Percentiles rank a stretch among this genome's conserved stretches.
These are phyloP conservation scores for Prunus padus DNA, from an alignment of 306 rosid genomes.

Conservation along the genomic window DNA sequence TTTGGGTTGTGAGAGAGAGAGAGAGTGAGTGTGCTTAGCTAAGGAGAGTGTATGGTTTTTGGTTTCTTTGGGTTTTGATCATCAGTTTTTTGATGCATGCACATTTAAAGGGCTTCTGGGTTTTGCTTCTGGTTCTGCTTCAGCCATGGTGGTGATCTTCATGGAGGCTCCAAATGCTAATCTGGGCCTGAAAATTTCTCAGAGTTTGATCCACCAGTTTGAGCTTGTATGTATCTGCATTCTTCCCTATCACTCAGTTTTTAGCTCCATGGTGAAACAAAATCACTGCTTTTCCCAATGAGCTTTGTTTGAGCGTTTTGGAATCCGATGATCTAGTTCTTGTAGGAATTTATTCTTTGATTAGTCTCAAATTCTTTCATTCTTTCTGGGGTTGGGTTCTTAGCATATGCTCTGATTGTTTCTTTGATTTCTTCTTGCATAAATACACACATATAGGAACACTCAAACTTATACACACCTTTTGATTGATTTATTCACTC, in stretches of 20 bases:
- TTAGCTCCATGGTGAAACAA: conserved; percentile 28
- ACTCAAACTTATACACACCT: conserved; percentile 39
- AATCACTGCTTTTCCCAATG: conserved; percentile 44
- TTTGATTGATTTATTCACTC: conserved; percentile 49
- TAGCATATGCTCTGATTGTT: conserved; percentile 30
- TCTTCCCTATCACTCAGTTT: conserved; percentile 31
- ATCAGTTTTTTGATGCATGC: conserved; percentile 31
- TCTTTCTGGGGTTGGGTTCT: conserved; percentile 51
- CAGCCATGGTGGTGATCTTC: conserved; percentile 46
- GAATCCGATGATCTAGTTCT: conserved; percentile 97
- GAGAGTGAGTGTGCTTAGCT: neutral
- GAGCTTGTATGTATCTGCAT: conserved; percentile 63
- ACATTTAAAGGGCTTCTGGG: conserved; percentile 35
- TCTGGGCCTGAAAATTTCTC: conserved; percentile 55
- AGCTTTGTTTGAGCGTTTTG: conserved; percentile 55
- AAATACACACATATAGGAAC: conserved; percentile 56
- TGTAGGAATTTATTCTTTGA: conserved; percentile 36
- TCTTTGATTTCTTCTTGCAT: conserved; percentile 33
- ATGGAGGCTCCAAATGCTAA: conserved; percentile 56
- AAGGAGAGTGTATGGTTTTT: too few relatives aligned
- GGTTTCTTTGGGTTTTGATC: too few relatives aligned
- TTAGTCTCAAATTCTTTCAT: conserved; percentile 68
- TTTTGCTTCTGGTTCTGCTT: conserved; percentile 30
- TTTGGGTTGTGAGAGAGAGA: conserved; percentile 35
- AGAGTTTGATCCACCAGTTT: conserved; percentile 43